A percentile compares a stretch with the other conserved stretches of the same genome.
phyloP scores from a whole-genome alignment of 2,329 filamentous ascomycete genomes.

The Stachybotrys echinatus region DNA sequence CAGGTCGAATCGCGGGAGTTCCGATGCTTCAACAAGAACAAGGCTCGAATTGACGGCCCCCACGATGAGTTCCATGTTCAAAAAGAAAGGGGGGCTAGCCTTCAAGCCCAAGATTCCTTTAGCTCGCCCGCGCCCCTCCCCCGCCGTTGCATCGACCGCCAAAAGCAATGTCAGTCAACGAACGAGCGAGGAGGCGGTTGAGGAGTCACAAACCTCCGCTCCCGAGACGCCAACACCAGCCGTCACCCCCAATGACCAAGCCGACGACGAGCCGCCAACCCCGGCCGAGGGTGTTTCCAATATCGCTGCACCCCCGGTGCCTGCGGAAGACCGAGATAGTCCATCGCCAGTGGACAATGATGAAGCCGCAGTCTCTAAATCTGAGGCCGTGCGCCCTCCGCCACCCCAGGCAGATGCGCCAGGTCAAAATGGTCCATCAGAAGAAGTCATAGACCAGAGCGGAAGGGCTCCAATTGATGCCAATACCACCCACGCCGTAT shows the following conservation, averaged over 20 bases:
- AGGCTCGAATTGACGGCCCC: neutral
- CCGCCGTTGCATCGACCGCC: slow-evolving; percentile 23
- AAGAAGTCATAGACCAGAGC: too few species aligned
- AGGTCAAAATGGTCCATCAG: too few species aligned
- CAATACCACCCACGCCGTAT: too few species aligned
- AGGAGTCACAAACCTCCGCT: neutral
- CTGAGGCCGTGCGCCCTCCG: too few species aligned
- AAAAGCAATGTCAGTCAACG: neutral
- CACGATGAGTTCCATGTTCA: slow-evolving; percentile 63
- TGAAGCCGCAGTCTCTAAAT: too few species aligned
- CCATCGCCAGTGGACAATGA: neutral
- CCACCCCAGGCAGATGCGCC: too few species aligned
- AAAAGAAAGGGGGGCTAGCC: slow-evolving; percentile 56
- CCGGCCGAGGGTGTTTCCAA: neutral
- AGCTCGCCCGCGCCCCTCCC: slow-evolving; percentile 44
- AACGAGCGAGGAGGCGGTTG: neutral
- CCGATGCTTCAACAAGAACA: too few species aligned
- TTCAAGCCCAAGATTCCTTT: slow-evolving; percentile 67
- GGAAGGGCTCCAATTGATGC: too few species aligned
- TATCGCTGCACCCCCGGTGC: neutral
- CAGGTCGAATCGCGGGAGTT: too few species aligned
- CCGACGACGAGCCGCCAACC: neutral
- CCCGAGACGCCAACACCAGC: neutral
- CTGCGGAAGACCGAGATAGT: neutral
- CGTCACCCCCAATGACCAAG: neutral